Evolutionary conservation across 164 flowering plant species (phyloP), one percentile per base, ranked within the genome.

Genomic region (Aristolochia contorta): DNA sequence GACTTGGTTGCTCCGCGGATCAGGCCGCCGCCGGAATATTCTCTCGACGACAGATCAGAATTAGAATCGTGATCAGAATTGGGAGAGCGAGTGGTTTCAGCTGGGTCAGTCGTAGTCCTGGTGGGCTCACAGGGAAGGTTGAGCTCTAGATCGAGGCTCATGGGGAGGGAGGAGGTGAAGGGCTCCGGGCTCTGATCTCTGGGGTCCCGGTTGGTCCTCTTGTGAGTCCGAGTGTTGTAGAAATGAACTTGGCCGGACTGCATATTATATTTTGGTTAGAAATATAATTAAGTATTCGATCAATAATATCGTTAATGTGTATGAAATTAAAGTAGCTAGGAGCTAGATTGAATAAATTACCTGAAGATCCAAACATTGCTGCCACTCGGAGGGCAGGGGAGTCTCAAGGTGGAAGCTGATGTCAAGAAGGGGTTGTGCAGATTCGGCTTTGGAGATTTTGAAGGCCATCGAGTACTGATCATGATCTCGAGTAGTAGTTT

Each of bases 111-210:
- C 48, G 25, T 25, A 6, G 41, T 27, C 2, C 30, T 27, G 22
- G 84, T 27, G 22, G 84, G 67, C 23, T 76, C 75, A 20, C 65
- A 75, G 16, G 87, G 70, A 18, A 85, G 80, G 71, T 86, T 86
- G 54, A 91, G 92, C 64, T 86, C 82, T 46, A 91, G 84, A 63
- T 91, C 94, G 24, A 91, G 67, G 74, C 89, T 84, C 82, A 82
- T 77, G 56, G 73, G 78, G 19, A 19, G 47, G 1, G 69, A 37
- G 10, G 43, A 37, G 60, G 56, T 63, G 63, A 21, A 59, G 23
- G 68, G 68, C 55, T 76, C 76, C 2, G 75, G 67, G 61, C 68
- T 72, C 58, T 58, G n/a, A n/a, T n/a, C 64, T 64, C 89, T 79
- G 61, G 89, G 93, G 65, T 85, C 94, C 45, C 46, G 65, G 1